A percentile compares a stretch with the other conserved stretches of the same genome.
These are phyloP conservation scores for Intubia oerlemansii DNA, from an alignment of 2,329 filamentous ascomycete genomes.

Conservation along the genomic window DNA sequence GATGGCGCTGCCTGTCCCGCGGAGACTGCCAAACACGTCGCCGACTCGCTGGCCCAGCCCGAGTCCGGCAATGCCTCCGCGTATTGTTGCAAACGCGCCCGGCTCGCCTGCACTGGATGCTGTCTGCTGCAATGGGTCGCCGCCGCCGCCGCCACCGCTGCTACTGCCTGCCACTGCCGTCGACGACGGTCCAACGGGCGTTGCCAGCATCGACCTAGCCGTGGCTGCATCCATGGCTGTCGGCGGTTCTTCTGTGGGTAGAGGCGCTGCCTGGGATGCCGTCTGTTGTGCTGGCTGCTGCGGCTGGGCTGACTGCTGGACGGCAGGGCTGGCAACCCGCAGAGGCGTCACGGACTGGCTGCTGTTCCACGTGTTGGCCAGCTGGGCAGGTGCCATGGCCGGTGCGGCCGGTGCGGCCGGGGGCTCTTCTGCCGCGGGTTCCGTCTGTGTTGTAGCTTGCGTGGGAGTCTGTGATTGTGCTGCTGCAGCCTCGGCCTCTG, in stretches of 20 bases:
- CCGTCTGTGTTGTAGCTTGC: too few species aligned
- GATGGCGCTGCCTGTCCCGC: constrained; percentile 7
- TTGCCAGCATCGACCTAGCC: constrained; percentile 7
- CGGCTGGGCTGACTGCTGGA: constrained; percentile 12
- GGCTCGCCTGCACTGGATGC: constrained; percentile 7
- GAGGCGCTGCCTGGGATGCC: constrained; percentile 11
- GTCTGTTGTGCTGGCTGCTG: constrained; percentile 3
- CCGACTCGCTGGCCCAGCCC: constrained; percentile 8
- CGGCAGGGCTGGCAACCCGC: constrained; percentile 14
- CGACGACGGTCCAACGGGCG: constrained; percentile 1
- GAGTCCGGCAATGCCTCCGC: constrained; percentile 8
- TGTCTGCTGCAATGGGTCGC: too few species aligned
- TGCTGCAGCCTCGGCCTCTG: too few species aligned
- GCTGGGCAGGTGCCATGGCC: too few species aligned
- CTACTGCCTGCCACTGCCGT: too few species aligned
- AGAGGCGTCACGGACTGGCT: constrained; percentile 11
- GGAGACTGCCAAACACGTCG: constrained; percentile 8
- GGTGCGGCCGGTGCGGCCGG: too few species aligned
- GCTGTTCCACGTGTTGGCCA: too few species aligned
- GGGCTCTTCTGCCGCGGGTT: too few species aligned
- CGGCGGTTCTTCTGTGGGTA: constrained; percentile 4
- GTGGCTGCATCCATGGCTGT: constrained; percentile 1
- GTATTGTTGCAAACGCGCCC: constrained; percentile 7
- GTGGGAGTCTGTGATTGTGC: too few species aligned
- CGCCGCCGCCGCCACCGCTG: too few species aligned